Percentiles rank a stretch among this genome's conserved stretches.
phyloP scores from a whole-genome alignment of 2,329 filamentous ascomycete genomes.

The Fusarium succisae region DNA sequence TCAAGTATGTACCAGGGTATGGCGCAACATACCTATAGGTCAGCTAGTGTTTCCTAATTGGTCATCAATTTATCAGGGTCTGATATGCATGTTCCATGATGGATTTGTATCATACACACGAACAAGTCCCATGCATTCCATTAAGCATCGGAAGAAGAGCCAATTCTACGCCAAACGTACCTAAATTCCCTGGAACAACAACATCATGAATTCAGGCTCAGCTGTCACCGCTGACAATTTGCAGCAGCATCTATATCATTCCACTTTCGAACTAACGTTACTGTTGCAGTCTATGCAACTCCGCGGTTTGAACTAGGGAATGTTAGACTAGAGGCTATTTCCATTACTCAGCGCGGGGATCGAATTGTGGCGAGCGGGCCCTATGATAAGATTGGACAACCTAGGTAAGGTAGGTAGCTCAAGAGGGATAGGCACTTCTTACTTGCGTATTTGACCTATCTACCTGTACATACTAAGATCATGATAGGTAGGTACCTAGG shows the following conservation, averaged over 20 bases:
- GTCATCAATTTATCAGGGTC: neutral
- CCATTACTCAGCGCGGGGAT: conserved; percentile 33
- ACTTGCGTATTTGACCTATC: conserved; percentile 10
- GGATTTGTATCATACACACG: neutral
- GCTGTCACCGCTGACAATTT: neutral
- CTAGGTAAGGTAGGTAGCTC: neutral
- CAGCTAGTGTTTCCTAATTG: neutral
- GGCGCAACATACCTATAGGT: neutral
- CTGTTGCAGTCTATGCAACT: conserved; percentile 11
- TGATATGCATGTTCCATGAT: neutral
- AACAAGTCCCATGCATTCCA: neutral
- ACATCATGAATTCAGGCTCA: neutral
- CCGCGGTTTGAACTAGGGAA: conserved; percentile 11
- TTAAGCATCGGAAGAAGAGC: neutral
- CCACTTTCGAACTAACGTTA: conserved; percentile 1
- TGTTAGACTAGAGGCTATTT: neutral
- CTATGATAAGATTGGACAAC: conserved; percentile 26
- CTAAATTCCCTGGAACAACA: neutral
- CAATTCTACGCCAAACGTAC: neutral
- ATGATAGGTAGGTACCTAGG: conserved; percentile 14
- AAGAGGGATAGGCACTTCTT: conserved; percentile 9
- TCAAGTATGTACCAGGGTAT: neutral
- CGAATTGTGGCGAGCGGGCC: conserved; percentile 23
- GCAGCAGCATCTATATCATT: neutral
- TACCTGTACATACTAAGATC: neutral